Evolutionary conservation across 1,284 basidiomycete genomes (phyloP).

Genomic region (Agroathelia rolfsii): DNA sequence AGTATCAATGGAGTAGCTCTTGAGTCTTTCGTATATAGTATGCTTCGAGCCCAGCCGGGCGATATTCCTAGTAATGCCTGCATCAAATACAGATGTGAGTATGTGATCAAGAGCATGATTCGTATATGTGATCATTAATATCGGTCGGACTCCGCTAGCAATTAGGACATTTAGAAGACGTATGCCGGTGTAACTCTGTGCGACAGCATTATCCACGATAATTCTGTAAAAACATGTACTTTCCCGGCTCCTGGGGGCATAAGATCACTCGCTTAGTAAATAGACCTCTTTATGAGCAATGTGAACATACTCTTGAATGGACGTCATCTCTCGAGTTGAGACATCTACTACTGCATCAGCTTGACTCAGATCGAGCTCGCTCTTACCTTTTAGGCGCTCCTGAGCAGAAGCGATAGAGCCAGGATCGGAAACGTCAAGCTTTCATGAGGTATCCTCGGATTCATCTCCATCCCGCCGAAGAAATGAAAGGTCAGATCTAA

Average conservation of each 20-base stretch:
- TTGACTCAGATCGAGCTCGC: slow-evolving; percentile 56
- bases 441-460: too few species aligned
- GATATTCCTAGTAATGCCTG: slow-evolving; percentile 47
- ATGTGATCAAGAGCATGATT: slow-evolving; percentile 72
- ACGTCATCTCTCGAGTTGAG: slow-evolving; percentile 44
- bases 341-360: slow-evolving; percentile 55
- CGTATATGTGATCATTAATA: slow-evolving; percentile 64
- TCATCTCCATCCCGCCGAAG: slow-evolving; percentile 22
- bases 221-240: slow-evolving; percentile 24
- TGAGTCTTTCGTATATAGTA: slow-evolving; percentile 48
- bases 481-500: slow-evolving; percentile 37
- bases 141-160: slow-evolving; percentile 37
- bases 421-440: slow-evolving; percentile 24
- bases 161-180: slow-evolving; percentile 55
- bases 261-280: slow-evolving; percentile 3
- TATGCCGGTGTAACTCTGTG: slow-evolving; percentile 54
- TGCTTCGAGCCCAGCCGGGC: slow-evolving; percentile 56
- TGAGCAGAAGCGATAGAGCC: slow-evolving; percentile 31
- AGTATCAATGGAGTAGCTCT: slow-evolving; percentile 45
- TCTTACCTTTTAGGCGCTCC: slow-evolving; percentile 29
- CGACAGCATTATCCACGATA: slow-evolving; percentile 3
- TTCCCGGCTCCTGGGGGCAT: slow-evolving; percentile 68
- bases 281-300: neutral
- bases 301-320: slow-evolving; percentile 58
- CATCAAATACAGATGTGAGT: slow-evolving; percentile 49